These are phyloP conservation scores for Dysphania ambrosioides DNA, from an alignment of 148 eudicot species.

Conservation along the genomic window DNA sequence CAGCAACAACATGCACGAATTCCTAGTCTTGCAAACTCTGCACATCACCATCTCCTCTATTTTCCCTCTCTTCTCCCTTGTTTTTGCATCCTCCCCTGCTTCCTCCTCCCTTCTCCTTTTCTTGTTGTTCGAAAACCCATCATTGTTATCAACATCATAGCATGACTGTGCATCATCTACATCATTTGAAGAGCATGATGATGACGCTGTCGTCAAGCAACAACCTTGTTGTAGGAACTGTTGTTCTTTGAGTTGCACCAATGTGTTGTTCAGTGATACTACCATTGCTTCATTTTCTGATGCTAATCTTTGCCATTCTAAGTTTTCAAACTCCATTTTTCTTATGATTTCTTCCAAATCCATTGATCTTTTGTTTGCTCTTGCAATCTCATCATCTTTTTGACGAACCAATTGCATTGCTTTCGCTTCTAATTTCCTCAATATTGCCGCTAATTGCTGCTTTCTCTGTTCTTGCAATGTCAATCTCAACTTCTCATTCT, in stretches of 20 bases:
- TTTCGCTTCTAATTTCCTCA: constrained; percentile 44
- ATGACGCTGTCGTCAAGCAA: constrained; percentile 9
- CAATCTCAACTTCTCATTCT: constrained; percentile 65
- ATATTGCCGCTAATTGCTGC: constrained; percentile 38
- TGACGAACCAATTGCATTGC: constrained; percentile 31
- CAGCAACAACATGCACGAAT: constrained; percentile 49
- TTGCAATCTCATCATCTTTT: constrained; percentile 60
- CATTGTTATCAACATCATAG: constrained; percentile 25
- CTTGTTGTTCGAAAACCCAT: not conserved
- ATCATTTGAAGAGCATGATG: constrained; percentile 22
- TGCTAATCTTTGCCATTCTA: constrained; percentile 60
- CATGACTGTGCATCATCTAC: constrained; percentile 62
- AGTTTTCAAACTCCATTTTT: constrained; percentile 48
- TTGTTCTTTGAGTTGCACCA: constrained; percentile 47
- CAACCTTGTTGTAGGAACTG: constrained; percentile 22
- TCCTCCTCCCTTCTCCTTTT: not conserved
- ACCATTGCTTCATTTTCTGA: constrained; percentile 58
- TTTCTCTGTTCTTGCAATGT: constrained; percentile 62
- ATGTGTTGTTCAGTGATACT: constrained; percentile 32
- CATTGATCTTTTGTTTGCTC: constrained; percentile 36
- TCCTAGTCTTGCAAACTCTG: constrained; percentile 42
- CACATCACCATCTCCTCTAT: constrained; percentile 31
- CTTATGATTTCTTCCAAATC: constrained; percentile 50
- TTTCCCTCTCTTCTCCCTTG: constrained; percentile 11
- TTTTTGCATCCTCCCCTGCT: constrained; percentile 2